Evolutionary conservation across 345 rosid species (phyloP).

Genomic region (Ailanthus altissimus): DNA sequence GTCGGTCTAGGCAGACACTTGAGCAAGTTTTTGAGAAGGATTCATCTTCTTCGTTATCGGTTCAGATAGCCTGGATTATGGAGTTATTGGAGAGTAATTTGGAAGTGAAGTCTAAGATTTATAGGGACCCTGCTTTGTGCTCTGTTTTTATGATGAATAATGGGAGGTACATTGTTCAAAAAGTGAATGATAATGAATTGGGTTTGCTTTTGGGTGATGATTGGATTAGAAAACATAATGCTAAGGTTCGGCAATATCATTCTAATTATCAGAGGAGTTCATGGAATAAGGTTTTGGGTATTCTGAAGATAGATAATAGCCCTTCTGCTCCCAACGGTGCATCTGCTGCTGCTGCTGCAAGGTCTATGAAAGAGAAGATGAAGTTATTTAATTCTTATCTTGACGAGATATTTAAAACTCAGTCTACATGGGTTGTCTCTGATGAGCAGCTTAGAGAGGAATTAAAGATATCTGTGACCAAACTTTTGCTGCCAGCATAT

Average conservation of each 20-base stretch:
- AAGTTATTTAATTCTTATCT: conserved; percentile 53
- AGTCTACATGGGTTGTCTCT: conserved; percentile 55
- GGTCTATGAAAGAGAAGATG: conserved; percentile 61
- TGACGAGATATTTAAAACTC: conserved; percentile 55
- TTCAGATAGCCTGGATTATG: conserved; percentile 89
- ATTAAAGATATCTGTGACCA: conserved; percentile 44
- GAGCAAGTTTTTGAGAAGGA: conserved; percentile 85
- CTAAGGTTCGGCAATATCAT: conserved; percentile 64
- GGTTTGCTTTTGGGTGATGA: conserved; percentile 76
- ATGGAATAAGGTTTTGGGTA: conserved; percentile 65
- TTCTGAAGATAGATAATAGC: conserved; percentile 51
- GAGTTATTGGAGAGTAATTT: conserved; percentile 88
- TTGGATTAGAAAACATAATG: conserved; percentile 80
- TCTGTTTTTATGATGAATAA: conserved; percentile 85
- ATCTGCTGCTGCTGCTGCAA: conserved; percentile 40
- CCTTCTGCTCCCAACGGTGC: conserved; percentile 35
- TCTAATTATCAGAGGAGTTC: conserved; percentile 63
- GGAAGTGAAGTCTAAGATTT: conserved; percentile 79
- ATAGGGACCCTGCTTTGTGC: conserved; percentile 62
- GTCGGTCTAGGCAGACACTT: conserved; percentile 67
- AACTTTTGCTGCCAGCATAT: conserved; percentile 58
- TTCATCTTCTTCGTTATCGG: conserved; percentile 53
- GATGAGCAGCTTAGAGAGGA: conserved; percentile 79
- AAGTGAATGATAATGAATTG: conserved; percentile 74
- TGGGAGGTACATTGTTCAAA: conserved; percentile 78